phyloP scores from a whole-genome alignment of 1,284 basidiomycete genomes.

The Irpex rosettiformis region DNA sequence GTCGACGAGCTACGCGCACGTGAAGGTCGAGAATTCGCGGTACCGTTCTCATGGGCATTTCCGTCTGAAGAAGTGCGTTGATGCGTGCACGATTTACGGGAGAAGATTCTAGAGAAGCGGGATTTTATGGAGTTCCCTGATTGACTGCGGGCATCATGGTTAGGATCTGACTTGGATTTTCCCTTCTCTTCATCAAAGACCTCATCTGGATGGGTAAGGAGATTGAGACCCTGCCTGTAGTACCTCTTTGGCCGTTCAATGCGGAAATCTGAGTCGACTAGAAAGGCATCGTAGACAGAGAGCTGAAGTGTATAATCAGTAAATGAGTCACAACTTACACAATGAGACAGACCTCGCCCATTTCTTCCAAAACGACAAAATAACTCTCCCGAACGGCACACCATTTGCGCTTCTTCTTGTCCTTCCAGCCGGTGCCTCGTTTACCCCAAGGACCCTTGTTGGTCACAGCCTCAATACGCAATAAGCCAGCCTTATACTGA shows the following conservation, averaged over 20 bases:
- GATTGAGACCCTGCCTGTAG: conserved; percentile 72
- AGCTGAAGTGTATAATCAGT: conserved; percentile 40
- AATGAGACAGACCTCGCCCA: conserved; percentile 66
- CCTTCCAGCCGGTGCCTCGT: conserved; percentile 62
- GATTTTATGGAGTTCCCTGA: conserved; percentile 47
- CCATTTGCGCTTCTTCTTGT: conserved; percentile 80
- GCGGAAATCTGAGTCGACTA: conserved; percentile 87
- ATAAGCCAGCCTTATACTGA: conserved; percentile 89
- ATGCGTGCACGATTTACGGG: conserved; percentile 1
- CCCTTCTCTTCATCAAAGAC: conserved; percentile 25
- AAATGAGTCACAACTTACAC: background rate
- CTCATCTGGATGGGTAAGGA: conserved; percentile 38
- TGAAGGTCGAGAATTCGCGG: background rate
- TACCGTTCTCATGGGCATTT: background rate
- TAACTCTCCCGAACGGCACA: conserved; percentile 94
- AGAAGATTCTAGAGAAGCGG: conserved; percentile 44
- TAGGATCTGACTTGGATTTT: conserved; percentile 11
- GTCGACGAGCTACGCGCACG: conserved; percentile 21
- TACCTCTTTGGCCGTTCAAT: conserved; percentile 79
- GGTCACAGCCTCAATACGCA: conserved; percentile 54
- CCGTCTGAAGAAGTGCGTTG: conserved; percentile 1
- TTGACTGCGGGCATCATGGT: conserved; percentile 24
- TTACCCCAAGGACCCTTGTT: conserved; percentile 58
- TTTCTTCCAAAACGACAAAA: conserved; percentile 84
- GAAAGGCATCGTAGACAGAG: conserved; percentile 89